These are phyloP conservation scores for Leishmania tropica DNA, from an alignment of 208 protist genomes.

Conservation along the genomic window DNA sequence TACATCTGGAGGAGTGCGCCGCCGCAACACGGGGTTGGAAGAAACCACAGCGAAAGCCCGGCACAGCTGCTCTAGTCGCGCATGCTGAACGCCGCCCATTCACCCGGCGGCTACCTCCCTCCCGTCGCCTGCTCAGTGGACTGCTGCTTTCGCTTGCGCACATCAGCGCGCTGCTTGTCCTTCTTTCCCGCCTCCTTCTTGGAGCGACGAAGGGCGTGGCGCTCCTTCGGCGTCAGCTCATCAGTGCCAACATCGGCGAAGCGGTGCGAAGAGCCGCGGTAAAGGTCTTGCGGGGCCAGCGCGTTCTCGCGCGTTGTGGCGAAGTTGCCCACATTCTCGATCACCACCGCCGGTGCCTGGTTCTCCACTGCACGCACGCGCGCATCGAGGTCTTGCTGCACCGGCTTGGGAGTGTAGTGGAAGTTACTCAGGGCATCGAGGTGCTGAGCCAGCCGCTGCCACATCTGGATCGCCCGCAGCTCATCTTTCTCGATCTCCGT, in stretches of 20 bases:
- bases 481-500: constrained; percentile 93
- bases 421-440: constrained; percentile 93
- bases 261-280: constrained; percentile 56
- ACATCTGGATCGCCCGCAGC: constrained; percentile 91
- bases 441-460: constrained; percentile 86
- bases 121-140: neutral
- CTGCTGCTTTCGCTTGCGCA: constrained; percentile 27
- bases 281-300: constrained; percentile 90
- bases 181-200: constrained; percentile 70
- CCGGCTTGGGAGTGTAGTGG: constrained; percentile 90
- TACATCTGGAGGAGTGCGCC: neutral
- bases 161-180: constrained; percentile 39
- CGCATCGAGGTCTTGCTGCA: constrained; percentile 83
- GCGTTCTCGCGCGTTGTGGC: constrained; percentile 76
- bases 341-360: constrained; percentile 80
- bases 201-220: constrained; percentile 70
- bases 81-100: neutral
- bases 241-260: constrained; percentile 72
- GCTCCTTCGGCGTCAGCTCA: constrained; percentile 76
- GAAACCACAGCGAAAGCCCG: neutral
- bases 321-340: constrained; percentile 87
- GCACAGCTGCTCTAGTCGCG: neutral
- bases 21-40: neutral
- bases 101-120: constrained; percentile 2
- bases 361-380: constrained; percentile 86